These are phyloP conservation scores for Leishmania martiniquensis DNA, from an alignment of 208 protist species.

Conservation along the genomic window DNA sequence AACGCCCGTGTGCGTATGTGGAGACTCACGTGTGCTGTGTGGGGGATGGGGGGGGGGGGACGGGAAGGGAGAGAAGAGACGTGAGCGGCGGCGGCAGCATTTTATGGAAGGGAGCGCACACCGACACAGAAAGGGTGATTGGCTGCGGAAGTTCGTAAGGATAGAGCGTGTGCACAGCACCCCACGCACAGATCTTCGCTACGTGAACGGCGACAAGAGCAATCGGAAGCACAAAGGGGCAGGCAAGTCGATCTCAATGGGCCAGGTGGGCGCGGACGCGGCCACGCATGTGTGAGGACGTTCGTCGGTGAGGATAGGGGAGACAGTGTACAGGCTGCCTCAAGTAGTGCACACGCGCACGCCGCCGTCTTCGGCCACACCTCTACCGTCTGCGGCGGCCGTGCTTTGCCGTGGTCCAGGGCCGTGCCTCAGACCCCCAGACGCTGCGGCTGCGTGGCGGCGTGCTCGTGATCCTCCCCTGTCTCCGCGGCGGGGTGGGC, in stretches of 20 bases:
- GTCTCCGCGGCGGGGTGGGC: slow-evolving; percentile 11
- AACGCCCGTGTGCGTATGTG: background rate
- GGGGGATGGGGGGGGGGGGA: background rate
- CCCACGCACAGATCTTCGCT: background rate
- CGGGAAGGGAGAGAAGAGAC: background rate
- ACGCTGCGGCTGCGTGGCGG: slow-evolving; percentile 36
- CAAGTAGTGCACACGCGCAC: background rate
- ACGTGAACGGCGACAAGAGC: background rate
- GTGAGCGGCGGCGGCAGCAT: background rate
- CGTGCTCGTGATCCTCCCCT: slow-evolving; percentile 30
- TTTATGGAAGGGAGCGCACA: background rate
- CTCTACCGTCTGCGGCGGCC: background rate
- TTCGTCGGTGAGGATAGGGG: background rate
- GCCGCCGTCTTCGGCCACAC: background rate
- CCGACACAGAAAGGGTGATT: background rate
- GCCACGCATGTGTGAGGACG: background rate
- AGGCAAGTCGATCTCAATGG: background rate
- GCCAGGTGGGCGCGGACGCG: background rate
- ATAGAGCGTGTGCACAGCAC: background rate
- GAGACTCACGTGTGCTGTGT: background rate
- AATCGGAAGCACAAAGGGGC: background rate
- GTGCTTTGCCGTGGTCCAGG: background rate
- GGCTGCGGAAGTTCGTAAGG: background rate
- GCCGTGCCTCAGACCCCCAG: slow-evolving; percentile 4
- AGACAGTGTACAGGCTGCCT: background rate